Evolutionary conservation across 345 rosid species (phyloP).

Genomic region (Mangifera indica): DNA sequence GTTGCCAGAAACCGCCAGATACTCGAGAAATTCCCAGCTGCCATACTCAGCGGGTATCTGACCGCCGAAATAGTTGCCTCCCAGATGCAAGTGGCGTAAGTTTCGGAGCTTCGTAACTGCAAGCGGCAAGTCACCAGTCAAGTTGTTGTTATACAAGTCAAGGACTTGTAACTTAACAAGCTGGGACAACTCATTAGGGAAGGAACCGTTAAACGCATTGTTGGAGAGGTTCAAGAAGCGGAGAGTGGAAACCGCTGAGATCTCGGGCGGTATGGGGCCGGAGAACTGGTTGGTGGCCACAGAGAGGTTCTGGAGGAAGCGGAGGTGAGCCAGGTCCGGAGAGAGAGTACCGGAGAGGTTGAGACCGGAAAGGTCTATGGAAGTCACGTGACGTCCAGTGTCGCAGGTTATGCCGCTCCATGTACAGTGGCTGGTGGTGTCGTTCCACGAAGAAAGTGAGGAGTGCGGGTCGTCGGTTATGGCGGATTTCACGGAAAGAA

Average conservation of each 20-base stretch:
- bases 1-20: conserved; percentile 76
- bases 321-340: conserved; percentile 54
- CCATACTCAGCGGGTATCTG: conserved; percentile 73
- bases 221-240: conserved; percentile 71
- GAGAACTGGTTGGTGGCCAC: conserved; percentile 55
- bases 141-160: conserved; percentile 88
- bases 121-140: conserved; percentile 72
- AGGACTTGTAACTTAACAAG: conserved; percentile 68
- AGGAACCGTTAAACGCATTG: conserved; percentile 71
- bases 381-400: conserved; percentile 57
- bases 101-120: conserved; percentile 59
- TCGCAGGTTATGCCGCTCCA: conserved; percentile 80
- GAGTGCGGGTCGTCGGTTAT: conserved; percentile 53
- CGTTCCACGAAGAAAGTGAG: conserved; percentile 67
- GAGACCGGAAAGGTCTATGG: conserved; percentile 60
- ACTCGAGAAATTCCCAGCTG: conserved; percentile 64
- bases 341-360: conserved; percentile 76
- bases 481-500: conserved; percentile 73
- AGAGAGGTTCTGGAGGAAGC: conserved; percentile 56
- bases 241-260: conserved; percentile 57
- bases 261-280: conserved; percentile 68
- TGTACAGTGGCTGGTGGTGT: conserved; percentile 45
- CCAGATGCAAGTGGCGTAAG: conserved; percentile 78
- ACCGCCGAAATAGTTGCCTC: conserved; percentile 80
- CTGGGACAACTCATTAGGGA: conserved; percentile 54